These are phyloP conservation scores for Viridothelium virens DNA, from an alignment of 495 filamentous ascomycete species.

Conservation along the genomic window DNA sequence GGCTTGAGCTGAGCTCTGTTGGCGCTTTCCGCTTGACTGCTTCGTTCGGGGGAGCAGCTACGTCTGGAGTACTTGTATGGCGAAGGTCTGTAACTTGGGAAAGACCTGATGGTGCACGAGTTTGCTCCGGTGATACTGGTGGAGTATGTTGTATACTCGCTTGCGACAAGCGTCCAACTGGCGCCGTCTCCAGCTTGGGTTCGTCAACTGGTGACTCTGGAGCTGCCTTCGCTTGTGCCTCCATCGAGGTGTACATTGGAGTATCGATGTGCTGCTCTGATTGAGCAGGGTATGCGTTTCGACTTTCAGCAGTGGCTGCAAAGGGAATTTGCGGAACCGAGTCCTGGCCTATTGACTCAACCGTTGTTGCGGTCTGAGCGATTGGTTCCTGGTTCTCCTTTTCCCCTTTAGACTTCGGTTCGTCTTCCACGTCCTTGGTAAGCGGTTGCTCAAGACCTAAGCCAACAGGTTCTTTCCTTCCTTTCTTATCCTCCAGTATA, in stretches of 20 bases:
- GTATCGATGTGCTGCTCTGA: slow-evolving; percentile 6
- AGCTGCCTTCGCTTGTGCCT: slow-evolving; percentile 31
- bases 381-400: slow-evolving; percentile 34
- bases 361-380: slow-evolving; percentile 13
- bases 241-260: slow-evolving; percentile 16
- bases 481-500: slow-evolving; percentile 32
- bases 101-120: slow-evolving; percentile 44
- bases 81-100: slow-evolving; percentile 36
- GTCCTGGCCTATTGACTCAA: not conserved
- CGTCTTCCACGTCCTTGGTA: slow-evolving; percentile 40
- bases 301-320: slow-evolving; percentile 16
- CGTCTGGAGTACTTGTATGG: slow-evolving; percentile 38
- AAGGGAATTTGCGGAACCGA: slow-evolving; percentile 22
- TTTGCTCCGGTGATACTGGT: slow-evolving; percentile 48
- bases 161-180: slow-evolving; percentile 44
- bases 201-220: slow-evolving; percentile 39
- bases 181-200: slow-evolving; percentile 34
- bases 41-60: slow-evolving; percentile 37
- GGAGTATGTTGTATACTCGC: slow-evolving; percentile 41
- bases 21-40: slow-evolving; percentile 40
- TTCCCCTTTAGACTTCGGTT: slow-evolving; percentile 19
- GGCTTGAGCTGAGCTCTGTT: slow-evolving; percentile 27
- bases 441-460: slow-evolving; percentile 28
- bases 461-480: slow-evolving; percentile 28
- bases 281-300: not conserved